These are phyloP conservation scores for Capsicum baccatum DNA, from an alignment of 257 asterid species.

Conservation along the genomic window DNA sequence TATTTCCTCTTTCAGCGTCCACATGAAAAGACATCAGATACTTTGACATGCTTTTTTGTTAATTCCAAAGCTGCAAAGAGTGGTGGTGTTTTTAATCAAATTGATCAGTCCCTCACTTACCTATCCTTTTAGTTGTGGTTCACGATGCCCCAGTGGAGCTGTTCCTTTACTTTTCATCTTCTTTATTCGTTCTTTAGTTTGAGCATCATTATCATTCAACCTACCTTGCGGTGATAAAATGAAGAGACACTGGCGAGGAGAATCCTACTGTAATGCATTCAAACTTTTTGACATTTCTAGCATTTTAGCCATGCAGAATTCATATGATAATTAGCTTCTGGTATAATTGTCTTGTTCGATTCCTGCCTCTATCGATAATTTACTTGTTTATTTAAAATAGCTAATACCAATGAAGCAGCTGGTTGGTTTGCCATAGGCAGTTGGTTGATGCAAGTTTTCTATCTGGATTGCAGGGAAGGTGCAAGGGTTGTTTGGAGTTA, in stretches of 20 bases:
- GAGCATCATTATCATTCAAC: constrained; percentile 3
- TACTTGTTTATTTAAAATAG: neutral
- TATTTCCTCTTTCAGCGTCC: neutral
- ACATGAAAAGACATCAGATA: neutral
- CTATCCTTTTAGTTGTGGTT: neutral
- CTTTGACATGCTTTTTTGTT: neutral
- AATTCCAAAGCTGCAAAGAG: neutral
- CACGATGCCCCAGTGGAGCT: neutral
- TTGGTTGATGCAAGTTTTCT: constrained; percentile 26
- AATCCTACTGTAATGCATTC: neutral
- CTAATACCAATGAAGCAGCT: neutral
- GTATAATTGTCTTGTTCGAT: neutral
- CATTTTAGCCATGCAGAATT: neutral
- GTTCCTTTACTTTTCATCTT: neutral
- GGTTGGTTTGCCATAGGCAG: neutral
- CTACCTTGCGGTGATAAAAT: neutral
- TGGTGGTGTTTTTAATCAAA: neutral
- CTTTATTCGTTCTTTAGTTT: neutral
- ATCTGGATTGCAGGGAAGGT: constrained; percentile 76
- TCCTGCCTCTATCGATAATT: neutral
- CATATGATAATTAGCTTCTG: neutral
- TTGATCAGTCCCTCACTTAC: neutral
- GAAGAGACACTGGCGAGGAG: neutral
- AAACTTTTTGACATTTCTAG: neutral
- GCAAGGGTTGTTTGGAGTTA: constrained; percentile 94